phyloP scores from a whole-genome alignment of 371 early-diverging fungal species.

The Lichtheimia ramosa region DNA sequence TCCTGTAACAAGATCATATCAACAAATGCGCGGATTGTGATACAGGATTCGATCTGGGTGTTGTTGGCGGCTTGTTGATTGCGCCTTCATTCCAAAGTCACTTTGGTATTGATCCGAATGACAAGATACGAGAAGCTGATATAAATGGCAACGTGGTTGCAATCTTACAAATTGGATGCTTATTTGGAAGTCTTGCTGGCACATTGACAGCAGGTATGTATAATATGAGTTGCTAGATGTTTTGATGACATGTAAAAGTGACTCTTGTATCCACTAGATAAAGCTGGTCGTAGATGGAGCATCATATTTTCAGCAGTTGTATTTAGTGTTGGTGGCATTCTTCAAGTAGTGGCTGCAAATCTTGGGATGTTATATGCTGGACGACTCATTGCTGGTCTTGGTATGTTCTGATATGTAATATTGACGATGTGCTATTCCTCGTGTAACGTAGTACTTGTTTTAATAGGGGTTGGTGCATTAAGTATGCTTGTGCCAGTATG shows the following conservation, averaged over 20 bases:
- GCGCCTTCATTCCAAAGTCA: conserved; percentile 35
- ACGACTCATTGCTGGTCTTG: conserved; percentile 31
- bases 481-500: conserved; percentile 33
- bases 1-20: neutral
- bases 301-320: conserved; percentile 19
- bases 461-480: conserved; percentile 29
- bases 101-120: conserved; percentile 34
- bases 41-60: conserved; percentile 32
- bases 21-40: neutral
- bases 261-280: conserved; percentile 14
- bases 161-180: conserved; percentile 33
- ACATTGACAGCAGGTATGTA: conserved; percentile 28
- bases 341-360: conserved; percentile 25
- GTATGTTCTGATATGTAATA: conserved; percentile 4
- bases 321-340: conserved; percentile 25
- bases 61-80: conserved; percentile 30
- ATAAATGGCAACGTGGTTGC: conserved; percentile 38
- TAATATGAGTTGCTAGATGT: too few relatives aligned
- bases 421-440: too few relatives aligned
- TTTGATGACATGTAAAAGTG: neutral
- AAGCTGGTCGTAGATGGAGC: conserved; percentile 24
- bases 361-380: conserved; percentile 26
- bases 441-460: neutral
- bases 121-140: conserved; percentile 26
- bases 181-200: conserved; percentile 28